These are phyloP conservation scores for Glutinoglossum americanum DNA, from an alignment of 495 filamentous ascomycete species.

Conservation along the genomic window DNA sequence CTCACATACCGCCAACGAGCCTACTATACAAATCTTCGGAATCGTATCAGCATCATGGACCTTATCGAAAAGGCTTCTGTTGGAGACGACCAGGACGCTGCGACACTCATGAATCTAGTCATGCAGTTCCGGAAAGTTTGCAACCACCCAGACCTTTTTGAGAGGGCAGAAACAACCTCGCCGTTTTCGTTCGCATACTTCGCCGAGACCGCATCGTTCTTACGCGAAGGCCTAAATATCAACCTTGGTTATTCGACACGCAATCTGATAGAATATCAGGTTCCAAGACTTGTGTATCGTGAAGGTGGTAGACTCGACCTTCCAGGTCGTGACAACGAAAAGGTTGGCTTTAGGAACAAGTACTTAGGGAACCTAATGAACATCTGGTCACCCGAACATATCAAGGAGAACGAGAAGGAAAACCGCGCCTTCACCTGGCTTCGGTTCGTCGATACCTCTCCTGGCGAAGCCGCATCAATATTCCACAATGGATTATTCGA, in stretches of 20 bases:
- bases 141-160: slow-evolving; percentile 94
- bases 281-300: slow-evolving; percentile 60
- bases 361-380: slow-evolving; percentile 64
- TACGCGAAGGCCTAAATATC: slow-evolving; percentile 66
- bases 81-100: slow-evolving; percentile 84
- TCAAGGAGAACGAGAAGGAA: slow-evolving; percentile 32
- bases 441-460: slow-evolving; percentile 61
- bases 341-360: slow-evolving; percentile 53
- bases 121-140: slow-evolving; percentile 99
- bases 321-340: slow-evolving; percentile 48
- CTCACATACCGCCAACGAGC: slow-evolving; percentile 95
- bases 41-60: slow-evolving; percentile 97
- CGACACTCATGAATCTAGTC: slow-evolving; percentile 94
- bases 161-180: slow-evolving; percentile 77
- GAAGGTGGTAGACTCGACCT: slow-evolving; percentile 56
- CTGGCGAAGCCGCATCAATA: slow-evolving; percentile 41
- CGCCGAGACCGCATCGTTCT: slow-evolving; percentile 84
- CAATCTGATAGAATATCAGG: slow-evolving; percentile 60
- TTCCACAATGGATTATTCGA: slow-evolving; percentile 40
- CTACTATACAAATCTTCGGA: slow-evolving; percentile 72
- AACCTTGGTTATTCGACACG: slow-evolving; percentile 72
- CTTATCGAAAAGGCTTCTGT: slow-evolving; percentile 90
- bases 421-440: slow-evolving; percentile 69
- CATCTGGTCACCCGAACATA: slow-evolving; percentile 67
- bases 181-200: slow-evolving; percentile 65